Evolutionary conservation across 1,284 basidiomycete genomes (phyloP).

Genomic region (Veloboletus limbatus): DNA sequence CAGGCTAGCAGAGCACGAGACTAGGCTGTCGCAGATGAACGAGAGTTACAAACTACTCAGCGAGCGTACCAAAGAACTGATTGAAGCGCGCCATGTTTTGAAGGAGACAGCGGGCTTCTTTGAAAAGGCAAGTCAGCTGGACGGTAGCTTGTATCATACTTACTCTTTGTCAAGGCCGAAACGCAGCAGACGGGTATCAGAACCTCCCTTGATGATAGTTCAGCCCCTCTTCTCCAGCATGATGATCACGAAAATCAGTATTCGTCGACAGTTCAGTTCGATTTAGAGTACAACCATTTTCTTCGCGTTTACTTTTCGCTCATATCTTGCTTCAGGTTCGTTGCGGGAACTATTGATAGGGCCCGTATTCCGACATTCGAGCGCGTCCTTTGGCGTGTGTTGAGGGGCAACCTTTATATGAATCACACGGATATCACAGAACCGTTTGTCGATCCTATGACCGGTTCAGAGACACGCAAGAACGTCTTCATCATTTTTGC

Average conservation of each 20-base stretch:
- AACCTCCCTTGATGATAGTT: slow-evolving; percentile 89
- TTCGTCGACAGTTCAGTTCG: slow-evolving; percentile 62
- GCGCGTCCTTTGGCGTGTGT: slow-evolving; percentile 96
- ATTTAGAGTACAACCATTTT: slow-evolving; percentile 69
- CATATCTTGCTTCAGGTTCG: slow-evolving; percentile 57
- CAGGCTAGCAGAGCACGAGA: slow-evolving; percentile 86
- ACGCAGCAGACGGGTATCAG: slow-evolving; percentile 78
- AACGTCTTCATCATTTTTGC: slow-evolving; percentile 99
- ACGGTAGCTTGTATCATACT: slow-evolving; percentile 1
- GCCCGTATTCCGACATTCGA: slow-evolving; percentile 92
- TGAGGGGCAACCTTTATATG: slow-evolving; percentile 99
- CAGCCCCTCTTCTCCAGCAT: slow-evolving; percentile 88
- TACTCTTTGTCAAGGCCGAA: slow-evolving; percentile 59
- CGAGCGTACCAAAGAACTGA: slow-evolving; percentile 82
- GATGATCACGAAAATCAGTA: slow-evolving; percentile 80
- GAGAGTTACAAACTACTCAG: slow-evolving; percentile 88
- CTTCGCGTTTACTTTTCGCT: slow-evolving; percentile 2
- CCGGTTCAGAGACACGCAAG: slow-evolving; percentile 85
- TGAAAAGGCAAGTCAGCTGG: slow-evolving; percentile 58
- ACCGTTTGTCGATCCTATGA: slow-evolving; percentile 85
- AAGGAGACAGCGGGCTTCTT: slow-evolving; percentile 97
- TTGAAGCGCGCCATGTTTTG: slow-evolving; percentile 92
- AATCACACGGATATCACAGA: slow-evolving; percentile 97
- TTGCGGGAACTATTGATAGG: slow-evolving; percentile 96
- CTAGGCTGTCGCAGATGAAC: slow-evolving; percentile 89